Evolutionary conservation across 768 basidiomycete species (phyloP).

Genomic region (Phanerochaete carnosa): DNA sequence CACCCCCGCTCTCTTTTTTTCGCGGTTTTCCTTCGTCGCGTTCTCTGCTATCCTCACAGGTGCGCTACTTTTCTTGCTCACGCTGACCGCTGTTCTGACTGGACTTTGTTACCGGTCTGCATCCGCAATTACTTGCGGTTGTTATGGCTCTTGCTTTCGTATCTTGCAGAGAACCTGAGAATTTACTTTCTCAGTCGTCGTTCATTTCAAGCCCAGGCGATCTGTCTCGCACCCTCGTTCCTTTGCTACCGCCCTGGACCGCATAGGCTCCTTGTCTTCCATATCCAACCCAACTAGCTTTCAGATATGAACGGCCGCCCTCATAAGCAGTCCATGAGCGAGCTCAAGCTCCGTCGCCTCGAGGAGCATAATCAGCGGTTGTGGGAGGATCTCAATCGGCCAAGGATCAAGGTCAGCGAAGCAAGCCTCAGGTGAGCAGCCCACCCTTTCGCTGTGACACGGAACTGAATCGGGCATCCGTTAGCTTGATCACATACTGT

Average conservation of each 20-base stretch:
- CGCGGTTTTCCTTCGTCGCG: slow-evolving; percentile 4
- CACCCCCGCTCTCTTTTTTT: slow-evolving; percentile 4
- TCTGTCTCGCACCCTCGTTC: background rate
- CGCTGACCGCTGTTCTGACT: background rate
- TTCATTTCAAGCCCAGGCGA: background rate
- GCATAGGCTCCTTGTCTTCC: background rate
- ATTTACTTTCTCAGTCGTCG: background rate
- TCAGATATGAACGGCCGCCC: slow-evolving; percentile 23
- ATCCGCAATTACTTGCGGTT: background rate
- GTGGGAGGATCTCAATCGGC: slow-evolving; percentile 68
- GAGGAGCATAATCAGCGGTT: slow-evolving; percentile 73
- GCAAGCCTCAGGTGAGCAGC: slow-evolving; percentile 57
- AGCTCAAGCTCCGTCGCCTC: slow-evolving; percentile 76
- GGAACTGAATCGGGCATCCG: background rate
- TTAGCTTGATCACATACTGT: slow-evolving; percentile 71
- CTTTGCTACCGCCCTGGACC: slow-evolving; percentile 1
- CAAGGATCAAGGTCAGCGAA: slow-evolving; percentile 70
- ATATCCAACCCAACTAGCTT: background rate
- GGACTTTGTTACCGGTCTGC: background rate
- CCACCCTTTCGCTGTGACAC: background rate
- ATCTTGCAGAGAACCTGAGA: background rate
- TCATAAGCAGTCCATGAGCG: slow-evolving; percentile 70
- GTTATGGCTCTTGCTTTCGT: background rate
- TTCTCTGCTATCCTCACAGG: slow-evolving; percentile 1
- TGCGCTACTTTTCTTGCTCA: background rate